Percentiles rank a stretch among this genome's conserved stretches.
These are phyloP conservation scores for Fusarium virguliforme DNA, from an alignment of 2,329 filamentous ascomycete genomes.

Conservation along the genomic window DNA sequence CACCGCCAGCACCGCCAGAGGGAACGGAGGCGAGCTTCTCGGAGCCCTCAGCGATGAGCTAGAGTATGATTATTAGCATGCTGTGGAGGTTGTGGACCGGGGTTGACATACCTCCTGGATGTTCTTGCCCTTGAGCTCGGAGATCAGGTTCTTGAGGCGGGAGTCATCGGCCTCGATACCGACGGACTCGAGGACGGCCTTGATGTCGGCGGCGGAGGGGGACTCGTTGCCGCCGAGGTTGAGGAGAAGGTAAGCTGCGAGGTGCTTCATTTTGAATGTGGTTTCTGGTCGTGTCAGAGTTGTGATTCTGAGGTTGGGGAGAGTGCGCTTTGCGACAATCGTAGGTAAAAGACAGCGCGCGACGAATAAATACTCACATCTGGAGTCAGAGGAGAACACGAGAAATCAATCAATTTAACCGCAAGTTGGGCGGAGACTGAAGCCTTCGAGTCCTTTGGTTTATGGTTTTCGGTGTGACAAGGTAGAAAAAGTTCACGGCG, in stretches of 20 bases:
- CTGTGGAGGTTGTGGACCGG: not conserved
- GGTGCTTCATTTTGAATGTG: slow-evolving; percentile 94
- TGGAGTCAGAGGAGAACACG: slow-evolving; percentile 74
- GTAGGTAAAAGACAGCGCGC: slow-evolving; percentile 4
- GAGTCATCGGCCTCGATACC: slow-evolving; percentile 94
- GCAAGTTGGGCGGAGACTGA: slow-evolving; percentile 98
- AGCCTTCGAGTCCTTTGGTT: slow-evolving; percentile 86
- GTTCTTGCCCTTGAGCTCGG: slow-evolving; percentile 92
- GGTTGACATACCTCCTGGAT: slow-evolving; percentile 85
- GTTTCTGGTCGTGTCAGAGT: slow-evolving; percentile 55
- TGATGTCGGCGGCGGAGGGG: slow-evolving; percentile 89
- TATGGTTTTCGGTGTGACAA: slow-evolving; percentile 55
- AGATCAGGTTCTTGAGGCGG: slow-evolving; percentile 87
- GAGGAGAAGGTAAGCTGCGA: slow-evolving; percentile 99
- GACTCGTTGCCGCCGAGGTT: slow-evolving; percentile 91
- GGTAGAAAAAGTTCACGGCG: slow-evolving; percentile 53
- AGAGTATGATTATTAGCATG: slow-evolving; percentile 43
- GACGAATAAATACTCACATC: slow-evolving; percentile 56
- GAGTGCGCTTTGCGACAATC: slow-evolving; percentile 11
- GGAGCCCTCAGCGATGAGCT: slow-evolving; percentile 94
- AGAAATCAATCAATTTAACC: slow-evolving; percentile 99
- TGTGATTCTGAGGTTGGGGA: slow-evolving; percentile 2
- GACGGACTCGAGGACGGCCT: slow-evolving; percentile 90
- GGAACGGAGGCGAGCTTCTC: slow-evolving; percentile 98
- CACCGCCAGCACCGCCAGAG: slow-evolving; percentile 87